phyloP scores from a whole-genome alignment of 106 monocot species.

The Allium sativum region DNA sequence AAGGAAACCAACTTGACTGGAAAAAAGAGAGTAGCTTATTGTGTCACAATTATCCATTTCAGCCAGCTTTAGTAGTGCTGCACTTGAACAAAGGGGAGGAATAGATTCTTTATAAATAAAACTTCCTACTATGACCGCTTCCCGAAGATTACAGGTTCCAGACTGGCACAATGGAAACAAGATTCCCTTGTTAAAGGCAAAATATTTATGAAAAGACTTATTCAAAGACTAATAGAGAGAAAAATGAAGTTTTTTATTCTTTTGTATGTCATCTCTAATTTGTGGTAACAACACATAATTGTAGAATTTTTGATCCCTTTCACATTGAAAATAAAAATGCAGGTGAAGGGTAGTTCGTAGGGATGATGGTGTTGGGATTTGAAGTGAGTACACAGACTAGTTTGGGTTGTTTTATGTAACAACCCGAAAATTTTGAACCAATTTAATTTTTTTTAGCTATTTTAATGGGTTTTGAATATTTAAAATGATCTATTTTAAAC shows the following conservation, averaged over 20 bases:
- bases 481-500: no score
- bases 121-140: conserved; percentile 75
- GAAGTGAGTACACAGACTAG: no score
- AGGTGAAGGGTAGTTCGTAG: no score
- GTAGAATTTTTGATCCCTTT: conserved; percentile 64
- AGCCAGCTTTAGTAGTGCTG: conserved; percentile 56
- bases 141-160: conserved; percentile 57
- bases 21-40: no score
- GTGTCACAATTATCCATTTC: conserved; percentile 72
- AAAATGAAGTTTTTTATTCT: conserved; percentile 89
- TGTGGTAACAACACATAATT: conserved; percentile 71
- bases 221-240: conserved; percentile 79
- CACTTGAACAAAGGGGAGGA: conserved; percentile 69
- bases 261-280: conserved; percentile 85
- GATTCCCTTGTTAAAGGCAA: conserved; percentile 91
- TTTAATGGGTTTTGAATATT: no score
- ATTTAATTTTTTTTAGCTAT: no score
- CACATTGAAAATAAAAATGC: no score
- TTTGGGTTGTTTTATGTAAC: no score
- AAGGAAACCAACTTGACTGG: no score
- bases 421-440: no score
- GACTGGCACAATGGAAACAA: conserved; percentile 84
- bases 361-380: no score
- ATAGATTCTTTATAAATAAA: conserved; percentile 64
- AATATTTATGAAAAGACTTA: conserved; percentile 84